Percentiles rank a stretch among this genome's conserved stretches.
Evolutionary conservation across 495 filamentous ascomycete genomes (phyloP).

Genomic region (Daldinia loculata): DNA sequence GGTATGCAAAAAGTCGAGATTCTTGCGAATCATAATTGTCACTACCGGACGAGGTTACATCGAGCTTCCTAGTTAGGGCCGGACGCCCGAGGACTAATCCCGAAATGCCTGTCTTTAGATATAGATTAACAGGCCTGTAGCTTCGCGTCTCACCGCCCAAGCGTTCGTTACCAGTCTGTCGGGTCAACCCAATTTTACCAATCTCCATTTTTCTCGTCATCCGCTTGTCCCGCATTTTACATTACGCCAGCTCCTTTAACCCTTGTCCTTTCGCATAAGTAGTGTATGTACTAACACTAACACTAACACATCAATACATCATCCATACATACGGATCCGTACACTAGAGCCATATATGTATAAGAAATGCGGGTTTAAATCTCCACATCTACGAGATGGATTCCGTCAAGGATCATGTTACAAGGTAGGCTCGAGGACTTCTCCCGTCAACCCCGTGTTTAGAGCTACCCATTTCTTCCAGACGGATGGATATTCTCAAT

Average conservation of each 20-base stretch:
- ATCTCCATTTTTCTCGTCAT: constrained; percentile 27
- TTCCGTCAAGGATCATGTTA: constrained; percentile 22
- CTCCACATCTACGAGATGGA: neutral
- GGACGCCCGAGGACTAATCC: constrained; percentile 33
- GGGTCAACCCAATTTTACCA: constrained; percentile 33
- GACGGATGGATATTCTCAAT: constrained; percentile 10
- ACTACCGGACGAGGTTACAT: constrained; percentile 36
- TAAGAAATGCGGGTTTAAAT: constrained; percentile 3
- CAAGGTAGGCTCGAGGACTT: constrained; percentile 12
- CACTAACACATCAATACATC: constrained; percentile 2
- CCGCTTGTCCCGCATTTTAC: constrained; percentile 24
- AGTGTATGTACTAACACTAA: neutral
- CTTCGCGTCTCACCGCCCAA: constrained; percentile 31
- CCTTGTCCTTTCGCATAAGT: constrained; percentile 11
- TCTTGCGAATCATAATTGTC: constrained; percentile 37
- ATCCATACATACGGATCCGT: constrained; percentile 15
- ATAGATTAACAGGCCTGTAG: constrained; percentile 17
- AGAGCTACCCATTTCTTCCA: constrained; percentile 8
- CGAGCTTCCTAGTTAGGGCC: constrained; percentile 30
- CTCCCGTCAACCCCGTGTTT: neutral
- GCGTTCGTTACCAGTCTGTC: constrained; percentile 41
- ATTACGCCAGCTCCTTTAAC: constrained; percentile 13
- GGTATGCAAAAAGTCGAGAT: constrained; percentile 7
- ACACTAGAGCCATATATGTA: neutral
- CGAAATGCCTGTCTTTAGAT: constrained; percentile 21